Conservation (phyloP, 179 eudicot genomes). For the Beta lomatogona region DNA sequence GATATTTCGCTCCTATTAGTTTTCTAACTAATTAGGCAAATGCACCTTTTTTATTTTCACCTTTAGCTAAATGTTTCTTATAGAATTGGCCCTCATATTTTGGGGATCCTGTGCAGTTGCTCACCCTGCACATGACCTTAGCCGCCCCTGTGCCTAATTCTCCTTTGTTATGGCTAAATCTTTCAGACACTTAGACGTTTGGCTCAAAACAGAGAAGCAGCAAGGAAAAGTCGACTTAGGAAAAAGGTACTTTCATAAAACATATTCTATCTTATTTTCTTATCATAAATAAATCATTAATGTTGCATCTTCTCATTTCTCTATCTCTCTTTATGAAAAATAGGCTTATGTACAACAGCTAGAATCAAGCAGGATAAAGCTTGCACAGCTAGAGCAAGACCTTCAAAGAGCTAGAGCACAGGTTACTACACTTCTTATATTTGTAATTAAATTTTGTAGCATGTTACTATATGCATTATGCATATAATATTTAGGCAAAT, state of each 20-base stretch:
- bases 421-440: conserved; percentile 35
- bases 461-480: too few relatives aligned
- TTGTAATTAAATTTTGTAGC: too few relatives aligned
- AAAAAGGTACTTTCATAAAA: conserved; percentile 61
- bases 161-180: background rate
- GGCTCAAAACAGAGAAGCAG: conserved; percentile 99
- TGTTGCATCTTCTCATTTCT: background rate
- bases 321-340: conserved; percentile 15
- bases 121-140: too few relatives aligned
- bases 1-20: background rate
- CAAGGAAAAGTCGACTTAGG: conserved; percentile 88
- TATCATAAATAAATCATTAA: background rate
- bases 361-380: conserved; percentile 86
- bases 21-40: background rate
- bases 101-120: too few relatives aligned
- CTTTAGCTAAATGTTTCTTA: background rate
- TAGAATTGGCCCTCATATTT: too few relatives aligned
- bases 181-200: conserved; percentile 81
- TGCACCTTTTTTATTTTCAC: too few relatives aligned
- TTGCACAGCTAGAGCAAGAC: conserved; percentile 85
- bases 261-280: background rate
- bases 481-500: too few relatives aligned
- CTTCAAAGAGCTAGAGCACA: conserved; percentile 91
- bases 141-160: background rate
- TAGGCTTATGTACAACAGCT: conserved; percentile 98